Evolutionary conservation across 176 grass and related monocot species (phyloP), one percentile per base, ranked within the genome.

Genomic region (Cenchrus fungigraminus): DNA sequence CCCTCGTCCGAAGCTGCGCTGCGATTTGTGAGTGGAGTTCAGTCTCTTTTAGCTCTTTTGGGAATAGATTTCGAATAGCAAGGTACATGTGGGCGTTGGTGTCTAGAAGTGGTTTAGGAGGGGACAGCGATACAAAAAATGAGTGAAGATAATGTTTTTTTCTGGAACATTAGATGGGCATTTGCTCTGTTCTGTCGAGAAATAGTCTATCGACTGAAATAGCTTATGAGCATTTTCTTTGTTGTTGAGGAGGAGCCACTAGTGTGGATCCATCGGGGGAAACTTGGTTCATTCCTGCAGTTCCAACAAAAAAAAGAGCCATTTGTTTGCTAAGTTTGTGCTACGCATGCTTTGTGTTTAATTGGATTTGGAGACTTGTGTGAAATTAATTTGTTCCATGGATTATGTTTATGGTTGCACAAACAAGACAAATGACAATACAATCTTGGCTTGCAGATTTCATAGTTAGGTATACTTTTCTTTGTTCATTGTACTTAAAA

Each of bases 21-120:
- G 54, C 86, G 91, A 88, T 64, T 88, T 78, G 92, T 88, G 77
- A 85, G 73, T 85, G 28, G 62, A 51, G 17, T 54, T n/a, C 8
- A 6, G 43, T 64, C 58, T 19, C 46, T 59, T 50, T 65, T 43
- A 62, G 22, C 64, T 46, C 7, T 22, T 80, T 16, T 4, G 9
- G 15, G 53, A 80, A n/a, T 8, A 50, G 44, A 28, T 53, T 37
- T 68, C 37, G 29, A 34, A 32, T 22, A 66, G 28, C 45, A 32
- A 79, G 44, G 9, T 79, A 12, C 19, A 19, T 68, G 17, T 14
- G 32, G 29, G 16, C 16, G 16, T 31, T 42, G 50, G 43, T 79
- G 29, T 15, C 57, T 19, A 44, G 34, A 54, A 58, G 68, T 65
- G 59, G 45, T 64, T 53, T 71, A 45, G 53, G 65, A 28, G 65